Conservation (phyloP, 202 grass and related monocot species). For the Schoenoplectus tabernaemontani region DNA sequence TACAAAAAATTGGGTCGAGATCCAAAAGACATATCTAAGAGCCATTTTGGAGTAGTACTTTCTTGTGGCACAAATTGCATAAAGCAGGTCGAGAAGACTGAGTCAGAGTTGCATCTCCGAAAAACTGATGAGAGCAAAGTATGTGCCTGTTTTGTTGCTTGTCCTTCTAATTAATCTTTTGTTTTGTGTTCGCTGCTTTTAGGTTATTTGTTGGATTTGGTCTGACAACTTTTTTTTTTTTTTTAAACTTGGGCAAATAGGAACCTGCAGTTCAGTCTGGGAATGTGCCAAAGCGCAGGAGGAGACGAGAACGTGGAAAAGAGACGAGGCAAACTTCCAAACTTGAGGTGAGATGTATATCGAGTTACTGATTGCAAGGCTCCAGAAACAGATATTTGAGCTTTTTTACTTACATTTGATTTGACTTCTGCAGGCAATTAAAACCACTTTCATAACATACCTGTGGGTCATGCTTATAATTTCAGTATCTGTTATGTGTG, state of each 20-base stretch:
- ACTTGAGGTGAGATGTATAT: constrained; percentile 44
- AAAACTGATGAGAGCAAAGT: constrained; percentile 72
- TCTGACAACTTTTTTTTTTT: background rate
- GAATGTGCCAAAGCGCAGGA: constrained; percentile 71
- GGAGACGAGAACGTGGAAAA: constrained; percentile 49
- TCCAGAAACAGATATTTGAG: background rate
- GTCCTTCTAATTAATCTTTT: background rate
- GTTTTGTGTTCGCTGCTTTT: background rate
- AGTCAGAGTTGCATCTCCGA: constrained; percentile 66
- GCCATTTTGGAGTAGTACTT: constrained; percentile 74
- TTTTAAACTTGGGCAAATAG: constrained; percentile 23
- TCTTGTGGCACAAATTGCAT: constrained; percentile 47
- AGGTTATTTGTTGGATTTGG: background rate
- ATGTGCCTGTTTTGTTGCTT: background rate
- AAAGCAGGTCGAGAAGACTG: constrained; percentile 48
- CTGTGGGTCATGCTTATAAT: constrained; percentile 38
- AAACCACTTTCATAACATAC: constrained; percentile 11
- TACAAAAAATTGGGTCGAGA: constrained; percentile 50
- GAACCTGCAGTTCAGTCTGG: constrained; percentile 20
- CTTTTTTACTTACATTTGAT: background rate
- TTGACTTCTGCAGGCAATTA: constrained; percentile 44
- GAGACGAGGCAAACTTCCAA: constrained; percentile 43
- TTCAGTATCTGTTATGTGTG: constrained; percentile 13
- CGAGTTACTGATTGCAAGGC: background rate
- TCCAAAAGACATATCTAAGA: constrained; percentile 69